Conservation (phyloP, 73 alveolate genomes). For the Paramecium primaurelia region DNA sequence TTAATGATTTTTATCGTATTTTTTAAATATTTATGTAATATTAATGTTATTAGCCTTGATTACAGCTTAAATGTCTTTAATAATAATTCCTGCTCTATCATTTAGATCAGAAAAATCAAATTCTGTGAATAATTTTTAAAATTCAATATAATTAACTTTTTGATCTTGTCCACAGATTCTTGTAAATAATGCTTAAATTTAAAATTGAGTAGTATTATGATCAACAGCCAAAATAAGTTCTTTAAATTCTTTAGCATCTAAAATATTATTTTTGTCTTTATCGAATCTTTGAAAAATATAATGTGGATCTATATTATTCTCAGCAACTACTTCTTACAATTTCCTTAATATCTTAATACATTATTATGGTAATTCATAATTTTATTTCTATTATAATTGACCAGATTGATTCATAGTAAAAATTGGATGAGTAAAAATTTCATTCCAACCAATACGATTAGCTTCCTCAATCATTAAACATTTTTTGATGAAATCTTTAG, state of each 20-base stretch:
- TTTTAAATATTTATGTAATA: constrained; percentile 28
- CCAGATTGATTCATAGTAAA: background rate
- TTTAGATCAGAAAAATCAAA: constrained; percentile 52
- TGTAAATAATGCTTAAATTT: background rate
- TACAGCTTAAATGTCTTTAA: constrained; percentile 50
- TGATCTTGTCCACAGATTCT: constrained; percentile 30
- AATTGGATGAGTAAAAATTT: constrained; percentile 32
- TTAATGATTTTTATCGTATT: constrained; percentile 41
- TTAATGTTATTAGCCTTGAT: constrained; percentile 57
- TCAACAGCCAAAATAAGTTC: constrained; percentile 9
- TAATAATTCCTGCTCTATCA: constrained; percentile 51
- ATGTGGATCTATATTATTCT: constrained; percentile 24
- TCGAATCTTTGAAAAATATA: constrained; percentile 20
- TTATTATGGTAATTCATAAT: background rate
- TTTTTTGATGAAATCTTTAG: constrained; percentile 19
- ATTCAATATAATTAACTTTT: constrained; percentile 39
- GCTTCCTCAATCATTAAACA: constrained; percentile 49
- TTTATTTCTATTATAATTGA: background rate
- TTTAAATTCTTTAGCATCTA: constrained; percentile 35
- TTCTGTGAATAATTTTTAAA: constrained; percentile 47
- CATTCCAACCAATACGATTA: constrained; percentile 52
- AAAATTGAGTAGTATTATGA: background rate
- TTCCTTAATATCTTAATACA: constrained; percentile 23
- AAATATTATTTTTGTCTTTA: constrained; percentile 11
- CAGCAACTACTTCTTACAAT: constrained; percentile 17